Conservation (phyloP, 441 rosid species). For the Iberis amara region DNA sequence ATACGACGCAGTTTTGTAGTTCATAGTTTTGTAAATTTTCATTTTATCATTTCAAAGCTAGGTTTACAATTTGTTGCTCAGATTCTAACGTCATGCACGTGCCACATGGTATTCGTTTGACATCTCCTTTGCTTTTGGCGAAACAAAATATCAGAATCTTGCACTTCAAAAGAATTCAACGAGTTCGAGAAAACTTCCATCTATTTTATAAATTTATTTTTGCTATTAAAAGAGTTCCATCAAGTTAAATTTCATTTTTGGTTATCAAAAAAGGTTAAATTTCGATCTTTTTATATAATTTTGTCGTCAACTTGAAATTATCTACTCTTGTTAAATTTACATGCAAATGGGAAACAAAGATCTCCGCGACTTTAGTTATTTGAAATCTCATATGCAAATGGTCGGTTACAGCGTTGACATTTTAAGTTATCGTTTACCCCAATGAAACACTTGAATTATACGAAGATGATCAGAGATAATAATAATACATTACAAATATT, state of each 20-base stretch:
- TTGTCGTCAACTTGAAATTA: too few species aligned
- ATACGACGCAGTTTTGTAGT: too few species aligned
- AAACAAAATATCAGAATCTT: background rate
- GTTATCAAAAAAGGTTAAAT: too few species aligned
- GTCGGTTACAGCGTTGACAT: conserved; percentile 30
- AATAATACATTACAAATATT: background rate
- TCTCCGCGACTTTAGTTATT: conserved; percentile 25
- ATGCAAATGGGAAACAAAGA: conserved; percentile 24
- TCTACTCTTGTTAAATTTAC: background rate
- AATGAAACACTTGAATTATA: conserved; percentile 9
- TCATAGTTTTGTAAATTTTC: too few species aligned
- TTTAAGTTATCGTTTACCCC: conserved; percentile 20
- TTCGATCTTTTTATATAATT: too few species aligned
- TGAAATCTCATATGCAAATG: conserved; percentile 22
- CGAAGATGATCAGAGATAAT: background rate
- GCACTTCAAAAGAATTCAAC: background rate
- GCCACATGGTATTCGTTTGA: conserved; percentile 26
- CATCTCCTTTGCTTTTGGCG: background rate
- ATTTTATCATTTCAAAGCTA: too few species aligned
- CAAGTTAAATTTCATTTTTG: background rate
- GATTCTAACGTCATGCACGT: conserved; percentile 16
- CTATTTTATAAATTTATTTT: too few species aligned
- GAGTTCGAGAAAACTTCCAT: background rate
- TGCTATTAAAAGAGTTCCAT: background rate
- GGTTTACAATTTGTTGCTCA: conserved; percentile 10